These are phyloP conservation scores for Lenzites betulinus DNA, from an alignment of 768 basidiomycete genomes.

Conservation along the genomic window DNA sequence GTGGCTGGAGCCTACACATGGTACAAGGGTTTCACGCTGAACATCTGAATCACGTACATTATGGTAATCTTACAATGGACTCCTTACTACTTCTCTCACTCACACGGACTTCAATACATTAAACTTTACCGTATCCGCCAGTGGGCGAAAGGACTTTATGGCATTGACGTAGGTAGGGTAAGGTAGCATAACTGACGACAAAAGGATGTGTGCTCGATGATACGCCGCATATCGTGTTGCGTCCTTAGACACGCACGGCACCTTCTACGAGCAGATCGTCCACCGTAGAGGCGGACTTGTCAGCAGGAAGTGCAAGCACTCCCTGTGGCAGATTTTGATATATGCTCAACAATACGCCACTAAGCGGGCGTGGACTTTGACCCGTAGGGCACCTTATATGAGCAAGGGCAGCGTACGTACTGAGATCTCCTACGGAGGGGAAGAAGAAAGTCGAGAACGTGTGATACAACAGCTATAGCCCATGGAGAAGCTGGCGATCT, in stretches of 20 bases:
- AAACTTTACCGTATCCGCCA: too few relatives aligned
- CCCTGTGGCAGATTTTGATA: conserved; percentile 8
- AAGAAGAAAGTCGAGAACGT: background rate
- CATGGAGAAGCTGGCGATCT: background rate
- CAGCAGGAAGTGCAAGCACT: background rate
- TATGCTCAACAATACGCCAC: conserved; percentile 38
- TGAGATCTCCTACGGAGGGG: background rate
- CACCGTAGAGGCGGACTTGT: background rate
- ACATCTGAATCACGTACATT: conserved; percentile 19
- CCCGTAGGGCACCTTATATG: conserved; percentile 37
- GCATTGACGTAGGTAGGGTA: background rate
- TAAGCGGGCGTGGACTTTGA: conserved; percentile 28
- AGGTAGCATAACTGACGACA: background rate
- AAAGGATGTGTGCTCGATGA: conserved; percentile 34
- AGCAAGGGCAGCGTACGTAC: conserved; percentile 39
- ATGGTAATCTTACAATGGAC: background rate
- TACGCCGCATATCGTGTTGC: conserved; percentile 33
- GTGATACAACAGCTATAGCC: background rate
- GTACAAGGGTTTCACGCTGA: conserved; percentile 60
- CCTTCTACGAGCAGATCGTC: conserved; percentile 32
- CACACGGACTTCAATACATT: background rate
- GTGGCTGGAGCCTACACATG: conserved; percentile 58
- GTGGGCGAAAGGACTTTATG: too few relatives aligned
- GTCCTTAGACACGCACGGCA: conserved; percentile 30
- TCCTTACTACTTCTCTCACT: too few relatives aligned